Base-by-base conservation (phyloP, 2,329 filamentous ascomycete genomes). In the Apiospora koreana region DNA sequence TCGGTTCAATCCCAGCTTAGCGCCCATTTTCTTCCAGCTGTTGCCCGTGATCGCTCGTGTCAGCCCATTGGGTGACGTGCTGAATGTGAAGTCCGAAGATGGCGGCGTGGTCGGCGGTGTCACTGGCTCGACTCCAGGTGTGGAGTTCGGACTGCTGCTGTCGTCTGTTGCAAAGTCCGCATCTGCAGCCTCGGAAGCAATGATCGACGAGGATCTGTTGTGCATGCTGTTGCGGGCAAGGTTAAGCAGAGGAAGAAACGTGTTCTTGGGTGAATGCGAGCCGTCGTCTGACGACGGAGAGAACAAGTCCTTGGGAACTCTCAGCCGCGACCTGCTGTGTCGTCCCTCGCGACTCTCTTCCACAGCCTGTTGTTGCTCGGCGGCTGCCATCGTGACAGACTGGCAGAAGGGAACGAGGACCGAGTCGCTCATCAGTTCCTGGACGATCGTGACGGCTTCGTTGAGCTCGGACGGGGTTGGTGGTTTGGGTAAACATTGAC, bases 381-480 rank as follows among this genome's bases (percentile, higher is more conserved):
- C 71, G 0, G 76, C 68, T 75, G 83, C 77, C 6, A 82, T 76
- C 6, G 82, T 76, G n/a, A 88, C 82, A 0, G 87, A 88, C 73
- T 97, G 95, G 69, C 98, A 86, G 79, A 98, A 99, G 0, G 95
- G 95, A 0, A 97, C 91, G 68, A 98, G 86, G 0, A 98, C 93
- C 3, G 95, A 98, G 79, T 98, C 96, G 76, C 97, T 97, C 95
- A 99, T 98, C 69, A 99, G 85, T 75, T 98, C 96, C 80, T 95
- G 95, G 50, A 98, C 93, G 72, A 97, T 97, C 72, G 89, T 88
- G 31, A 97, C 93, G 25, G 96, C 94, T 67, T 93, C 88, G 71
- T 97, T 92, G 21, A 99, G 85, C 69, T 91, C 89, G 50, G 91
- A 89, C 1, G 96, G 95, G 71, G 89, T 83, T 6, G 92, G 92